Base-by-base conservation (phyloP, 192 early-diverging fungal genomes). In the Gamsiella multidivaricata region DNA sequence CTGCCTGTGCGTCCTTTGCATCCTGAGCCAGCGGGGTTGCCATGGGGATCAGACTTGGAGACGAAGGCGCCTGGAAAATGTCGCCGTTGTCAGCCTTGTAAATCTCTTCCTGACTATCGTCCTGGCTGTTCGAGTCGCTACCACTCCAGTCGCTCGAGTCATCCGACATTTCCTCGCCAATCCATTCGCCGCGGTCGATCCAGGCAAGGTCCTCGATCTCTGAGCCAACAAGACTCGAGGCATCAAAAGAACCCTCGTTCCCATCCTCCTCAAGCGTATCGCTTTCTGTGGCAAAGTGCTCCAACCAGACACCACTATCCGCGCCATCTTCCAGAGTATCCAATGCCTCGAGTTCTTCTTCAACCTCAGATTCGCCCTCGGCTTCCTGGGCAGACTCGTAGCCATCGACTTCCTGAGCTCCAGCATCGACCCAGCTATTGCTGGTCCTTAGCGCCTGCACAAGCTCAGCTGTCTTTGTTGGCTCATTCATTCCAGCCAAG, bases 371-470 rank as follows among this genome's bases (percentile, higher is more conserved):
- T 29, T 79, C 67, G 39, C 58, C 71, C 26, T 80, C 71, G 12
- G 51, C 74, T 15, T 80, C 70, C 2, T 46, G 23, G 11, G 70
- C 64, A 45, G 70, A 74, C 33, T 69, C 71, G 26, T 66, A 57
- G 17, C 65, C 81, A 29, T 65, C 63, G 0, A 28, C 42, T n/a
- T 67, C 67, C 18, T 80, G 69, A 10, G 69, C 69, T 20, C 65
- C 78, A 39, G 57, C 68, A 57, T 80, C 78, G 14, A 71, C 69
- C 78, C 78, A 80, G 51, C 52, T 71, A 51, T 83, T 64, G 54
- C 74, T 78, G 3, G 60, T 43, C 28, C 41, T 68, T 41, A 78
- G 47, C 12, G 61, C 54, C 59, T 64, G 43, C 0, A 69, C 22
- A 26, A 78, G 49, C 3, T 69, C 74, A 1, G 23, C 3, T 6